Base-by-base conservation (phyloP, 306 rosid species). In the Hippophae gyantsensis region DNA sequence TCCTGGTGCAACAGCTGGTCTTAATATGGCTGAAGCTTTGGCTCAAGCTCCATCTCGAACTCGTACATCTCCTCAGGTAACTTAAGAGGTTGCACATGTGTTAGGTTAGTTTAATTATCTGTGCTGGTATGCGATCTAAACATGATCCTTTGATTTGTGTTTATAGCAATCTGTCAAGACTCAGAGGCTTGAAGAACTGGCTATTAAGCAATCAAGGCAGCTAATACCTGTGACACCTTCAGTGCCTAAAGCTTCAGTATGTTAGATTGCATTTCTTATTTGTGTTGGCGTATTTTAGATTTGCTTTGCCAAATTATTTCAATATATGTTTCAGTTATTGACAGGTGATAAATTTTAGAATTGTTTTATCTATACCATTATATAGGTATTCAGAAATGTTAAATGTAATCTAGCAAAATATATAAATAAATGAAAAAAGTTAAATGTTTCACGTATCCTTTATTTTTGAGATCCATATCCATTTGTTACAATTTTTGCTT, bases 11-110 rank as follows among this genome's bases (percentile, higher is more conserved):
- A 64, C 67, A 44, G 72, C 88, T 61, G 86, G 95, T 76, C 99
- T 92, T 56, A 92, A 92, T 71, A 92, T 93, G 99, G 99, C 99
- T 62, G 99, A 88, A 80, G 94, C 99, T 42, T 78, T 93, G 70
- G 88, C 75, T 26, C 99, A 93, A 74, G 78, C 84, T 71, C 99
- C 99, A 26, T 76, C 85, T 47, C 84, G 96, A 59, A 72, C 86
- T 72, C 84, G 85, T 48, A 62, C 90, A 50, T 62, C 73, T 68
- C 97, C 99, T 10, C 95, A 84, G 88, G 97, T 84, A 82, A 58
- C 64, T 60, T 73, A 71, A 68, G 64, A 56, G 59, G 60, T 60
- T 46, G 48, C 41, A 42, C 61, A 12, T 52, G 27, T 65, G 53
- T 63, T 44, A 13, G 58, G 45, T 54, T 32, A 58, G 55, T 60